phyloP scores from a whole-genome alignment of 2,329 filamentous ascomycete genomes.

The Stachybotrys echinatus region DNA sequence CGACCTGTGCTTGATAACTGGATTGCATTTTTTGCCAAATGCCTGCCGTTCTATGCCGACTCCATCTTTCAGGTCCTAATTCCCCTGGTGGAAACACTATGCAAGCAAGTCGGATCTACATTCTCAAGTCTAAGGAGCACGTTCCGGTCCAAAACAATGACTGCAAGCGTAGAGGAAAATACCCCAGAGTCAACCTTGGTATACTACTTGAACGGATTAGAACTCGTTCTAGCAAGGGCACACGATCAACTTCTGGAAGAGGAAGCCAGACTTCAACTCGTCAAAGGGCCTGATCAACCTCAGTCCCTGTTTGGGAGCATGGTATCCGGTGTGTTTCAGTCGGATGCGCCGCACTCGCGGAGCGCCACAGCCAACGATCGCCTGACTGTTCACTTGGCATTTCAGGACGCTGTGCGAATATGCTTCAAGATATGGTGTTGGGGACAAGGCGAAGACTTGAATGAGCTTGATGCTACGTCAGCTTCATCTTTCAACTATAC shows the following conservation, averaged over 20 bases:
- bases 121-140: constrained; percentile 66
- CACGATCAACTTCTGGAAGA: constrained; percentile 78
- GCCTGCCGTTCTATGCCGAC: constrained; percentile 76
- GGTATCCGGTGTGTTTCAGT: constrained; percentile 83
- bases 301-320: constrained; percentile 92
- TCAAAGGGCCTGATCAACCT: constrained; percentile 75
- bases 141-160: constrained; percentile 39
- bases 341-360: constrained; percentile 70
- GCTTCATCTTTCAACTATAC: constrained; percentile 85
- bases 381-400: constrained; percentile 89
- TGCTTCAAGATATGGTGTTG: constrained; percentile 96
- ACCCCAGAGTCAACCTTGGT: constrained; percentile 69
- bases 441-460: constrained; percentile 61
- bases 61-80: constrained; percentile 87
- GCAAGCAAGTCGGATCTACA: constrained; percentile 65
- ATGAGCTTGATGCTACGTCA: constrained; percentile 59
- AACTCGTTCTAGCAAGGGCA: constrained; percentile 81
- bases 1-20: constrained; percentile 83
- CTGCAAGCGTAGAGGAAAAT: constrained; percentile 15
- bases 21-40: constrained; percentile 79
- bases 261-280: constrained; percentile 61
- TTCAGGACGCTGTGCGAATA: constrained; percentile 90
- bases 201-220: constrained; percentile 85
- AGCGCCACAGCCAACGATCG: constrained; percentile 88
- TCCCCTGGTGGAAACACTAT: constrained; percentile 85